Conservation (phyloP, 163 green algal species). For the Prototheca wickerhamii region DNA sequence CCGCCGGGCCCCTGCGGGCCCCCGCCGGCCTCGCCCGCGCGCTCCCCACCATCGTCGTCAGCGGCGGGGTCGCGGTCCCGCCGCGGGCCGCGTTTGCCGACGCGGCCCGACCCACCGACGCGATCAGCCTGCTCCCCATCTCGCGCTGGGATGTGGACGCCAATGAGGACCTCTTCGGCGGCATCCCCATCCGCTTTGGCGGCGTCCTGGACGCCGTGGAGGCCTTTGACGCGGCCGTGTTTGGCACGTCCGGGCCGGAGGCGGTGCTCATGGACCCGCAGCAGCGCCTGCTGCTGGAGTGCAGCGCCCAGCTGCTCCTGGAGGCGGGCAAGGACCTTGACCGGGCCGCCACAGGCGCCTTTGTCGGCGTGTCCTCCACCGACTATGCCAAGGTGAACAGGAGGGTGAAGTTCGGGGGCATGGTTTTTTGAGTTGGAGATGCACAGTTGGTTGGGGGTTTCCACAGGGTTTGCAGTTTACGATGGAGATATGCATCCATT, state of each 20-base stretch:
- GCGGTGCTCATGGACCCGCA: constrained; percentile 76
- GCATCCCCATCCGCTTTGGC: constrained; percentile 23
- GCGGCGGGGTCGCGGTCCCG: constrained; percentile 2
- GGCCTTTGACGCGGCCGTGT: constrained; percentile 58
- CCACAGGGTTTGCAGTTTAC: too few species aligned
- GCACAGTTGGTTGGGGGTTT: too few species aligned
- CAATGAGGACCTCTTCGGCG: constrained; percentile 15
- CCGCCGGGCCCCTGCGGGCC: neutral
- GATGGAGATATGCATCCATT: too few species aligned
- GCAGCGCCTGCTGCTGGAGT: constrained; percentile 65
- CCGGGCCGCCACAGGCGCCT: constrained; percentile 28
- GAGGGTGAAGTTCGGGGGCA: too few species aligned
- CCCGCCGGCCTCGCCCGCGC: too few species aligned
- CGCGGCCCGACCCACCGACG: constrained; percentile 8
- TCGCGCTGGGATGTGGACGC: constrained; percentile 31
- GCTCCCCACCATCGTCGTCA: neutral
- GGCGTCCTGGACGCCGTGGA: constrained; percentile 30
- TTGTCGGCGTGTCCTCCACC: constrained; percentile 38
- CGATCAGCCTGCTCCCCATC: constrained; percentile 18
- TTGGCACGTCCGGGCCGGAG: constrained; percentile 51
- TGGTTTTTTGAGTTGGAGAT: too few species aligned
- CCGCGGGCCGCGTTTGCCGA: constrained; percentile 4
- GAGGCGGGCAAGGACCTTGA: neutral
- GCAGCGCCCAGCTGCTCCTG: constrained; percentile 9
- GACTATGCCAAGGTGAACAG: constrained; percentile 24